Evolutionary conservation across 2,329 filamentous ascomycete genomes (phyloP).

Genomic region (Amauroascus niger): DNA sequence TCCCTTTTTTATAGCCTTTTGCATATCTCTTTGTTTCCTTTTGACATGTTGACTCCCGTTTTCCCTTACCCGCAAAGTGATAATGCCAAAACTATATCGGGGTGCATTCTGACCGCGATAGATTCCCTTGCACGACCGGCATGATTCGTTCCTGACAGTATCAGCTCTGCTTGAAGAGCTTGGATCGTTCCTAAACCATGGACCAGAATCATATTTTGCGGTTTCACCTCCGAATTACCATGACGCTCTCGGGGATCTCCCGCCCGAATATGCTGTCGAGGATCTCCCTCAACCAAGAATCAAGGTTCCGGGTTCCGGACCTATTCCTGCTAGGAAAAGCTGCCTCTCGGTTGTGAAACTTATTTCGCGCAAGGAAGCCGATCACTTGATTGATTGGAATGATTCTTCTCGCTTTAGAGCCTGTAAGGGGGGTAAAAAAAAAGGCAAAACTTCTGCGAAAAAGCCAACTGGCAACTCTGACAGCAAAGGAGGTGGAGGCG

Average conservation of each 20-base stretch:
- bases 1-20: no score
- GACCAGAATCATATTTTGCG: not conserved
- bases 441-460: slow-evolving; percentile 3
- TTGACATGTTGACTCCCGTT: not conserved
- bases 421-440: slow-evolving; percentile 14
- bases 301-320: not conserved
- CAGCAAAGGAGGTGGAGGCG: slow-evolving; percentile 2
- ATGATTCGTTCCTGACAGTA: slow-evolving; percentile 11
- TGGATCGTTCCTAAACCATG: slow-evolving; percentile 5
- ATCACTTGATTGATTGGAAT: slow-evolving; percentile 8
- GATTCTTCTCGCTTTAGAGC: slow-evolving; percentile 15
- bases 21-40: no score
- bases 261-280: slow-evolving; percentile 26
- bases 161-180: slow-evolving; percentile 15
- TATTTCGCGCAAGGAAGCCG: not conserved
- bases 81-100: not conserved
- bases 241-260: slow-evolving; percentile 15
- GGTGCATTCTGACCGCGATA: slow-evolving; percentile 9
- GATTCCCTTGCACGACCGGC: slow-evolving; percentile 4
- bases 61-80: not conserved
- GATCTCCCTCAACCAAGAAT: not conserved
- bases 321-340: not conserved
- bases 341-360: not conserved
- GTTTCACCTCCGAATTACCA: slow-evolving; percentile 14
- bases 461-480: slow-evolving; percentile 7